Base-by-base conservation (phyloP, 495 filamentous ascomycete genomes). In the Penicillium taxi region DNA sequence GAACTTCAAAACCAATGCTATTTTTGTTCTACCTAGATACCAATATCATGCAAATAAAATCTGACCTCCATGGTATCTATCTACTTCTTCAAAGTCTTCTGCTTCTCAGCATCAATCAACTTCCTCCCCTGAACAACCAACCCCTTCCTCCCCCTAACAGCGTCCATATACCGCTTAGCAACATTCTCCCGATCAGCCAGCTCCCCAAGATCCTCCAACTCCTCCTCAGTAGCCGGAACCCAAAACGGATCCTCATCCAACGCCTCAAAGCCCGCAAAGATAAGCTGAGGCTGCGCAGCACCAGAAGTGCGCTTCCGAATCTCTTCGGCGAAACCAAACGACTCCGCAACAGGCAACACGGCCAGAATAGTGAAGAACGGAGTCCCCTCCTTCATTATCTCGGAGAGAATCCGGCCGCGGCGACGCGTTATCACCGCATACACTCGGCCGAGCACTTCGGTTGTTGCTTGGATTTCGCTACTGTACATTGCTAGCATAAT, bases 401-500 rank as follows among this genome's bases (percentile, higher is more conserved):
- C 91, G 8, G 83, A 83, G 19, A 89, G 77, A 25, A 96, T 93
- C 31, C 80, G 81, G 21, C 93, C 91, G 21, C 89, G 82, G 9
- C 93, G 86, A 2, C 86, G 81, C 22, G 87, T 94, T 11, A 98
- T 81, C 5, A 94, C 88, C 41, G 79, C 83, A 68, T 98, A 96
- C 31, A 96, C 91, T 32, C 85, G 81, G 20, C 91, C 91, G 11
- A 98, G 79, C 40, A 96, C 91, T 64, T 95, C 90, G 52, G 88
- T 86, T 25, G 84, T 86, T 33, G 90, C 86, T 72, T 96, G 93
- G 48, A 98, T 96, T 52, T 96, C 90, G 56, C 86, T 90, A 37
- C 80, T 86, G 66, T 98, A 98, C 86, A 96, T 96, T n/a, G 91
- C 89, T 32, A 96, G 78, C 69, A 96, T 73, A 19, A 98, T 70